A percentile compares a stretch with the other conserved stretches of the same genome.
phyloP scores from a whole-genome alignment of 2,329 filamentous ascomycete genomes.

The Claviceps sp. region DNA sequence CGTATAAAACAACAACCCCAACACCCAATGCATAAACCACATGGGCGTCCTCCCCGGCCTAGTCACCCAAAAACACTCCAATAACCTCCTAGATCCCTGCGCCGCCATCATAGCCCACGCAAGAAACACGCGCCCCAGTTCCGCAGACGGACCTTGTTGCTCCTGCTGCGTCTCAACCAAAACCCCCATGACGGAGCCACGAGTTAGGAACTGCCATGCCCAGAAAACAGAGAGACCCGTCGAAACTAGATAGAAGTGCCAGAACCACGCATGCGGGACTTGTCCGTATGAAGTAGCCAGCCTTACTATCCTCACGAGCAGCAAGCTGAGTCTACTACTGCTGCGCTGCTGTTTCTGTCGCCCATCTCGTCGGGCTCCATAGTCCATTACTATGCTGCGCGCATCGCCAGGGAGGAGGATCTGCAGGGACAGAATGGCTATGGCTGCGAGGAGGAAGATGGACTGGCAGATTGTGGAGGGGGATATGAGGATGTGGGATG shows the following conservation, averaged over 20 bases:
- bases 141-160: conserved; percentile 27
- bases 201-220: conserved; percentile 46
- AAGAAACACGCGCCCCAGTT: conserved; percentile 46
- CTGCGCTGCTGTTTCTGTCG: not conserved
- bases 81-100: conserved; percentile 63
- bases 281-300: conserved; percentile 24
- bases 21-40: conserved; percentile 71
- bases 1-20: conserved; percentile 69
- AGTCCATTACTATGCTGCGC: conserved; percentile 33
- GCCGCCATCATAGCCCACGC: conserved; percentile 61
- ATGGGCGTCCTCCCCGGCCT: conserved; percentile 57
- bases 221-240: conserved; percentile 60
- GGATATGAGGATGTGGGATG: not conserved
- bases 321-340: not conserved
- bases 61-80: conserved; percentile 55
- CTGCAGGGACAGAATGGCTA: conserved; percentile 27
- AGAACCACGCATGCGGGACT: conserved; percentile 83
- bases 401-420: conserved; percentile 30
- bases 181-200: conserved; percentile 38
- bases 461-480: conserved; percentile 17
- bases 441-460: conserved; percentile 32
- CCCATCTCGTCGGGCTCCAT: conserved; percentile 31
- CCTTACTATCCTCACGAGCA: conserved; percentile 2
- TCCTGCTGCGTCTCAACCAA: conserved; percentile 26
- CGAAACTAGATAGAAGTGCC: conserved; percentile 71